Base-by-base conservation (phyloP, 1,284 basidiomycete species). In the Prillingera fragicola region DNA sequence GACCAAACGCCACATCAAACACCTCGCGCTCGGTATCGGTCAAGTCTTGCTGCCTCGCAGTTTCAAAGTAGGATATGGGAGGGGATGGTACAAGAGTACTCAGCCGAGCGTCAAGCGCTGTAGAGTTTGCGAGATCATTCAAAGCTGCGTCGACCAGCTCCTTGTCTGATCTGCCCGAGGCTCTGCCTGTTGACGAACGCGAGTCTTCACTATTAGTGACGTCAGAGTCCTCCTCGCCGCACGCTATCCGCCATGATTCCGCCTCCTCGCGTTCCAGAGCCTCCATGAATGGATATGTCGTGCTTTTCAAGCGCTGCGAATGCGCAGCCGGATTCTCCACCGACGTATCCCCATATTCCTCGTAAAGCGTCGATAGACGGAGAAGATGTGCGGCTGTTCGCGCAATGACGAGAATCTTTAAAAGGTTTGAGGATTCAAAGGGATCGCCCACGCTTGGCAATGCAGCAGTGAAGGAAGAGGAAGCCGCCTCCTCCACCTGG, bases 11-110 rank as follows among this genome's bases (percentile, higher is more conserved):
- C 2, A 34, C 18, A 4, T 50, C 44, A 39, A 58, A 56, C 33
- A 67, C 54, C 18, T 46, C 37, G 2, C 60, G 59, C 50, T 72
- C 70, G 34, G 49, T 48, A 3, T 41, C 32, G 0, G 66, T 66
- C 17, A 70, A 41, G 8, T 42, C 52, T 9, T 23, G 54, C 49
- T 72, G 70, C 9, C 55, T 46, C 1, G 56, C 51, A 1, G 61
- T 59, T 41, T 72, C 70, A 13, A 38, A 52, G 24, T 65, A 63
- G 5, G 26, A 39, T 5, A 56, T 55, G 1, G 36, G 22, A 2
- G 57, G n/a, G n/a, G n/a, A n/a, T n/a, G n/a, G 54, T 9, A 57
- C 32, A 8, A 63, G 32, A 8, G 59, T 52, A 13, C 43, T 43
- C 8, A 62, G 39, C 17, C 50, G 49, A 22, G 57, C 52, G 35